Evolutionary conservation across 805 yeast genomes (phyloP).

Genomic region (Scheffersomyces lignosus): DNA sequence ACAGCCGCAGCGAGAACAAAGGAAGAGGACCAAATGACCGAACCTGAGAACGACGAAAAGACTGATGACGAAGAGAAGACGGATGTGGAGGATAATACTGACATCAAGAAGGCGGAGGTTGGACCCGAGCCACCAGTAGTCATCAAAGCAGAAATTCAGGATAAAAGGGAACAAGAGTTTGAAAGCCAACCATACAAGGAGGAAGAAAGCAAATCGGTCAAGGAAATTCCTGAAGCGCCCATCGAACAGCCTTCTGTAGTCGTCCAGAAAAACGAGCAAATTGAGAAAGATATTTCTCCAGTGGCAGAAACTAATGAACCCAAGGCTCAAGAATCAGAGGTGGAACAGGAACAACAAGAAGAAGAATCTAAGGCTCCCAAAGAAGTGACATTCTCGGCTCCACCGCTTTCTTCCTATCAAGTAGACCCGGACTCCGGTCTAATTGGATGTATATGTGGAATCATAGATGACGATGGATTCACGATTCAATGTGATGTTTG

Average conservation of each 20-base stretch:
- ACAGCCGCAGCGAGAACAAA: not conserved
- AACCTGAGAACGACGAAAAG: constrained; percentile 20
- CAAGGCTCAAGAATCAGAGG: too few species aligned
- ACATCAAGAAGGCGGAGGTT: too few species aligned
- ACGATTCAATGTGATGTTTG: constrained; percentile 94
- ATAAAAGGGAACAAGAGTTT: constrained; percentile 1
- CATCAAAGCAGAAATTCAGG: constrained; percentile 4
- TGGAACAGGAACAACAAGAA: not conserved
- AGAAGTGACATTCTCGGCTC: constrained; percentile 13
- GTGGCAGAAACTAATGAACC: too few species aligned
- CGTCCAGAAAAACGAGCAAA: too few species aligned
- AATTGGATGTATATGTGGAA: constrained; percentile 87
- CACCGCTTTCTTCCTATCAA: constrained; percentile 48
- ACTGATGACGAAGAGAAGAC: constrained; percentile 4
- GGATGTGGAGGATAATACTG: too few species aligned
- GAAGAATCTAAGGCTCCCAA: not conserved
- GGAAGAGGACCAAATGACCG: constrained; percentile 14
- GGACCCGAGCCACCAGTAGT: too few species aligned
- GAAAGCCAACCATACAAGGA: not conserved
- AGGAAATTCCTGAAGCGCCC: too few species aligned
- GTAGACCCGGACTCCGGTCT: constrained; percentile 82
- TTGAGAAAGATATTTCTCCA: too few species aligned
- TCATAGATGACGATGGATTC: constrained; percentile 86
- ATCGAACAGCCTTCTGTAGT: too few species aligned
- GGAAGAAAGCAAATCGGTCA: too few species aligned